A percentile compares a stretch with the other conserved stretches of the same genome.
Evolutionary conservation across 495 filamentous ascomycete genomes (phyloP).

Genomic region (Penicillium herquei): DNA sequence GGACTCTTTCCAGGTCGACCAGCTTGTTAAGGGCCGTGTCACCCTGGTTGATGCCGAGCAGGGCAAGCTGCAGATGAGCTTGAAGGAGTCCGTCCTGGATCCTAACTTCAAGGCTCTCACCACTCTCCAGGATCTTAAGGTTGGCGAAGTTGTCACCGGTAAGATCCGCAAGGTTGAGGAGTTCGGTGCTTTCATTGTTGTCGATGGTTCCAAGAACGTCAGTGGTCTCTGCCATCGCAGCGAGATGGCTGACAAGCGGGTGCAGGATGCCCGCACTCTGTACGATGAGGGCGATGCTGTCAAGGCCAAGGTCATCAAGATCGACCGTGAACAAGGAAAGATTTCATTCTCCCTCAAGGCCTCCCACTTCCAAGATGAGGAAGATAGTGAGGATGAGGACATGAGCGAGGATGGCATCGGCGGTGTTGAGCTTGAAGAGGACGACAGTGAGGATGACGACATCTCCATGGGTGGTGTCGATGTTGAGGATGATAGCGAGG

Average conservation of each 20-base stretch:
- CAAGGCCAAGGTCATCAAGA: constrained; percentile 80
- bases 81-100: constrained; percentile 82
- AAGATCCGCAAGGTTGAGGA: constrained; percentile 91
- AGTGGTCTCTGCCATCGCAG: constrained; percentile 90
- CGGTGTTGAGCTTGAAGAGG: constrained; percentile 46
- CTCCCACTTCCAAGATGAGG: constrained; percentile 74
- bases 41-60: constrained; percentile 60
- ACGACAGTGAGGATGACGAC: constrained; percentile 41
- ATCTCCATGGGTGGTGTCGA: constrained; percentile 52
- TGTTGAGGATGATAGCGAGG: constrained; percentile 36
- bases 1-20: constrained; percentile 76
- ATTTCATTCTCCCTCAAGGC: constrained; percentile 91
- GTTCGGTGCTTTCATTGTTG: constrained; percentile 88
- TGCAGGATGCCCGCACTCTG: constrained; percentile 76
- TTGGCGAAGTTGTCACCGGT: constrained; percentile 79
- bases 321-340: constrained; percentile 68
- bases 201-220: constrained; percentile 80
- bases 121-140: constrained; percentile 68
- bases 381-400: constrained; percentile 54
- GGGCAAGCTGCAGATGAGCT: constrained; percentile 77
- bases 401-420: constrained; percentile 44
- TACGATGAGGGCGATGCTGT: constrained; percentile 87
- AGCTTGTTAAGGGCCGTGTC: constrained; percentile 86
- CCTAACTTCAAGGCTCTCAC: constrained; percentile 70
- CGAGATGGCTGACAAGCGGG: constrained; percentile 78